phyloP scores from a whole-genome alignment of 371 early-diverging fungal genomes.

The Rhizopus stolonifer region DNA sequence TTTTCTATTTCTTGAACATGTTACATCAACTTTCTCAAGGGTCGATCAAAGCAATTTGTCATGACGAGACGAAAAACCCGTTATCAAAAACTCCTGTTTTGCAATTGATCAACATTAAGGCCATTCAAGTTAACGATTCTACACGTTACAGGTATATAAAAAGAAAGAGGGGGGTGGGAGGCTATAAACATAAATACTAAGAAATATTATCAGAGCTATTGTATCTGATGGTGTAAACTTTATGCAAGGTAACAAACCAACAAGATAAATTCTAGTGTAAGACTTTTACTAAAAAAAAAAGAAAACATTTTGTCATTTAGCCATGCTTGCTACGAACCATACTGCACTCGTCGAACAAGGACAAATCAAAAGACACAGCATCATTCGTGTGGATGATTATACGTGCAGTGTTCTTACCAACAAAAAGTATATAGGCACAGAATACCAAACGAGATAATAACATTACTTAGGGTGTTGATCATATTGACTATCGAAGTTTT shows the following conservation, averaged over 20 bases:
- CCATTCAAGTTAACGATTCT: constrained; percentile 29
- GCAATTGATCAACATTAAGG: constrained; percentile 68
- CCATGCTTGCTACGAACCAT: constrained; percentile 65
- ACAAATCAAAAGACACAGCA: constrained; percentile 47
- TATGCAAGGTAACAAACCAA: constrained; percentile 58
- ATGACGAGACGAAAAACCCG: constrained; percentile 33
- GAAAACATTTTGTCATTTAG: constrained; percentile 32
- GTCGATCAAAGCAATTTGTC: constrained; percentile 44
- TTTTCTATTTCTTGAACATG: background rate
- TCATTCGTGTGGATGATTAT: constrained; percentile 53
- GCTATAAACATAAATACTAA: no score
- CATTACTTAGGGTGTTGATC: constrained; percentile 51
- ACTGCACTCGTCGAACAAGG: constrained; percentile 49
- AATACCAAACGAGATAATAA: background rate
- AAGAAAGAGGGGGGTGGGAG: no score
- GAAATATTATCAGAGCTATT: no score
- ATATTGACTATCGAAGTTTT: constrained; percentile 52
- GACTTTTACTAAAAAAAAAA: no score
- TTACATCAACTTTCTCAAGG: constrained; percentile 42
- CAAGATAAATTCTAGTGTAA: background rate
- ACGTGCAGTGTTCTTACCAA: constrained; percentile 53
- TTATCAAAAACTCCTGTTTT: constrained; percentile 39
- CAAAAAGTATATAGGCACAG: constrained; percentile 59
- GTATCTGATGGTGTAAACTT: constrained; percentile 69
- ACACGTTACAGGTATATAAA: constrained; percentile 56